Evolutionary conservation across 106 monocot genomes (phyloP).

Genomic region (Allium sativum): DNA sequence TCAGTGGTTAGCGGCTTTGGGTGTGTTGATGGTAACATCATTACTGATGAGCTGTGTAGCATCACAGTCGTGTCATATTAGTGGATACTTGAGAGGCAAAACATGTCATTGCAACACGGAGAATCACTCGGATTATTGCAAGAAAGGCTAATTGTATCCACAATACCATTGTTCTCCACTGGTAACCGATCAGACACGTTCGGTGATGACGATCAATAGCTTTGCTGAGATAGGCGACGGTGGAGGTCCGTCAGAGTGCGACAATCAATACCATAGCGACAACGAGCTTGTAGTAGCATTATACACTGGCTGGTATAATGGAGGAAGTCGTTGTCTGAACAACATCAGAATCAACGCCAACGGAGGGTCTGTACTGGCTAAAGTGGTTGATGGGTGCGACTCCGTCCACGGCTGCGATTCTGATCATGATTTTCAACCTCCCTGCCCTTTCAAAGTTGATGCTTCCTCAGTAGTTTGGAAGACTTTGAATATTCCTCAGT

Average conservation of each 20-base stretch:
- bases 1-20: no score
- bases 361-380: conserved; percentile 21
- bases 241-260: conserved; percentile 6
- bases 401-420: conserved; percentile 8
- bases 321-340: conserved; percentile 22
- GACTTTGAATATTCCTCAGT: conserved; percentile 4
- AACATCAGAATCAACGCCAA: conserved; percentile 23
- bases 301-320: no score
- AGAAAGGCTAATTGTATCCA: not conserved
- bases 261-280: conserved; percentile 17
- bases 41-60: no score
- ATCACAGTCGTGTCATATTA: no score
- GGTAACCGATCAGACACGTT: not conserved
- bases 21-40: no score
- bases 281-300: conserved; percentile 16
- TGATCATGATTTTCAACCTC: conserved; percentile 13
- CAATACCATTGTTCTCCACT: not conserved
- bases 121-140: not conserved
- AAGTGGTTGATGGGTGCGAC: conserved; percentile 36
- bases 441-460: conserved; percentile 24
- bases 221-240: not conserved
- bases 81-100: no score
- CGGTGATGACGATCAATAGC: not conserved
- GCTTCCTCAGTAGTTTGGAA: conserved; percentile 29
- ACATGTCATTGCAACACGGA: no score